phyloP scores from a whole-genome alignment of 1,284 basidiomycete genomes.

The Ustilago esculenta region DNA sequence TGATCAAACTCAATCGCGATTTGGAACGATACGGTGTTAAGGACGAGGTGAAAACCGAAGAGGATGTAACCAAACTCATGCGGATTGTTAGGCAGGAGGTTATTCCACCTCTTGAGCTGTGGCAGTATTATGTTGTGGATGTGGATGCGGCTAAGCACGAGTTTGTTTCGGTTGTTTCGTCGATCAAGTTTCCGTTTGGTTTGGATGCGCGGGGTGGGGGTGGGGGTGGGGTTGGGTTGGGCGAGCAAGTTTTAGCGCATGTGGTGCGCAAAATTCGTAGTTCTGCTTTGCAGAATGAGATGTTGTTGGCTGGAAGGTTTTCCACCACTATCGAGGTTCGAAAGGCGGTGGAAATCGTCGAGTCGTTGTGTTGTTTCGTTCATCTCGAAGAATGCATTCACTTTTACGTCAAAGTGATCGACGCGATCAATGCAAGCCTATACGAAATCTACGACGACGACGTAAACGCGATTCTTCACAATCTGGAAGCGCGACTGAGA shows the following conservation, averaged over 20 bases:
- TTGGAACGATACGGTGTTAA: conserved; percentile 43
- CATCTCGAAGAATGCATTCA: conserved; percentile 23
- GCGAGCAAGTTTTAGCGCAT: background rate
- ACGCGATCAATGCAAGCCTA: conserved; percentile 51
- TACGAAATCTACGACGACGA: conserved; percentile 60
- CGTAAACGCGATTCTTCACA: conserved; percentile 52
- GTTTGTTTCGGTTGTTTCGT: conserved; percentile 27
- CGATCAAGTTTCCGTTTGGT: conserved; percentile 8
- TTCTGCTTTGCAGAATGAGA: conserved; percentile 49
- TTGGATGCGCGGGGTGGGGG: too few relatives aligned
- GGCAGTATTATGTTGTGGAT: conserved; percentile 62
- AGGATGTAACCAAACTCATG: conserved; percentile 51
- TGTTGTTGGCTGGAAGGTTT: conserved; percentile 49
- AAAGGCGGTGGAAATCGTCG: conserved; percentile 36
- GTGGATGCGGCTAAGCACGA: conserved; percentile 37
- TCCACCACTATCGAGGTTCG: conserved; percentile 47
- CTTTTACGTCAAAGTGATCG: conserved; percentile 43
- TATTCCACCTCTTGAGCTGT: conserved; percentile 50
- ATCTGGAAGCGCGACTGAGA: conserved; percentile 54
- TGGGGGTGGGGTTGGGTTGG: too few relatives aligned
- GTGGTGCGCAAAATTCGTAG: conserved; percentile 29
- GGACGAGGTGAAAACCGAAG: conserved; percentile 40
- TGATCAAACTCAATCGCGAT: conserved; percentile 42
- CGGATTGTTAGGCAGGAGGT: conserved; percentile 53
- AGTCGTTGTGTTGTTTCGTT: conserved; percentile 20